phyloP scores from a whole-genome alignment of 139 green algal genomes.

The Tetradesmus lagerheimii region DNA sequence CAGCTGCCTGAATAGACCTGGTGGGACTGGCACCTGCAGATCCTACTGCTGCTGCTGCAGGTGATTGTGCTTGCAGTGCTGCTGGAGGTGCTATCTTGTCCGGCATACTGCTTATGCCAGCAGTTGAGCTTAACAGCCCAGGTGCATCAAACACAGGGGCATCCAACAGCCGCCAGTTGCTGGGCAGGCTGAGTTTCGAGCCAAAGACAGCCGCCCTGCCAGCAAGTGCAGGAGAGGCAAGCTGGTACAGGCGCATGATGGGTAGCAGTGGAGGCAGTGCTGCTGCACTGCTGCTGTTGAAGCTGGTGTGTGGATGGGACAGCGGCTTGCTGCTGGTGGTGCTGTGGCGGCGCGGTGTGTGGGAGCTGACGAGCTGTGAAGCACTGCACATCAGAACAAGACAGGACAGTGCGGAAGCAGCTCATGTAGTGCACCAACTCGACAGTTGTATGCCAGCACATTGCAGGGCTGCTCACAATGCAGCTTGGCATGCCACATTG shows the following conservation, averaged over 20 bases:
- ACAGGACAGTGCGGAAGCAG: not conserved
- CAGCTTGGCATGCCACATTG: no score
- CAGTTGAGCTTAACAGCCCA: not conserved
- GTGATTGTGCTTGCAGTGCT: not conserved
- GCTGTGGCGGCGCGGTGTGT: not conserved
- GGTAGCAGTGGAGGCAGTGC: not conserved
- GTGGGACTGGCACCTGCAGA: not conserved
- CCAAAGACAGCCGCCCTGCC: slow-evolving; percentile 27
- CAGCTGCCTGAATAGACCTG: not conserved
- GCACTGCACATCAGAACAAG: not conserved
- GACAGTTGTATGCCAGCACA: no score
- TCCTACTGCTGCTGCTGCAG: not conserved
- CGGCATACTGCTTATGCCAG: not conserved
- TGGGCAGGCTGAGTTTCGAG: not conserved
- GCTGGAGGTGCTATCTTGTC: not conserved
- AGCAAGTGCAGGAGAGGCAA: not conserved
- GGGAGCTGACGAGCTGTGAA: not conserved
- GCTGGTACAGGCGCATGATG: not conserved
- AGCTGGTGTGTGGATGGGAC: not conserved
- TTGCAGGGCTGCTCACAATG: not conserved
- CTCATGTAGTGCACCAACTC: not conserved
- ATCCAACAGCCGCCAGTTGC: not conserved
- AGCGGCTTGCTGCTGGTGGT: no score
- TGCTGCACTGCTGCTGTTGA: not conserved
- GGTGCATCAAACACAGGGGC: slow-evolving; percentile 20